Conservation (phyloP, 306 rosid genomes). For the Albizia julibrissin region DNA sequence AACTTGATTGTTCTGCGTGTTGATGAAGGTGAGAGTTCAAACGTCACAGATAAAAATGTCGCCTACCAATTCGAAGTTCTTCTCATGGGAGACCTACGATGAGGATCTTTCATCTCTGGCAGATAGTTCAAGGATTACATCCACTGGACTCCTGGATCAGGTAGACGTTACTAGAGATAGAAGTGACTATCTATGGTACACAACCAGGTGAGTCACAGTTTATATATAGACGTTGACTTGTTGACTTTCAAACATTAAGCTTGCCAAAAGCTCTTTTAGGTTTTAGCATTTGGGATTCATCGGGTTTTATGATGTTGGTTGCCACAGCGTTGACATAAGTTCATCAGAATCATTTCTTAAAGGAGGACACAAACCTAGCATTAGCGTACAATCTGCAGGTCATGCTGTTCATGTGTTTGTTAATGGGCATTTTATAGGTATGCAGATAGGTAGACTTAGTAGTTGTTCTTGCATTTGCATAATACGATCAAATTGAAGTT, state of each 20-base stretch:
- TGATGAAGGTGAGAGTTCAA: constrained; percentile 75
- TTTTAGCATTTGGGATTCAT: not conserved
- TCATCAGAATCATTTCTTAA: constrained; percentile 73
- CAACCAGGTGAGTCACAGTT: constrained; percentile 66
- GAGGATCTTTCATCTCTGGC: constrained; percentile 75
- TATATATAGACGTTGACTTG: not conserved
- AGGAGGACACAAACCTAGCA: constrained; percentile 69
- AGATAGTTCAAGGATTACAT: constrained; percentile 56
- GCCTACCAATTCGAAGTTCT: constrained; percentile 55
- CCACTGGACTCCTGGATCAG: constrained; percentile 82
- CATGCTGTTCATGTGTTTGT: constrained; percentile 87
- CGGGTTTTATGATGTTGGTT: constrained; percentile 24
- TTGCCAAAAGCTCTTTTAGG: not conserved
- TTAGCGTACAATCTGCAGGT: constrained; percentile 76
- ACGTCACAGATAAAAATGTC: constrained; percentile 64
- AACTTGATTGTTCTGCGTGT: constrained; percentile 32
- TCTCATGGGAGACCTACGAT: constrained; percentile 76
- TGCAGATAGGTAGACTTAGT: constrained; percentile 29
- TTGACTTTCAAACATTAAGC: constrained; percentile 4
- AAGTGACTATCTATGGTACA: constrained; percentile 95
- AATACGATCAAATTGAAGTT: constrained; percentile 14
- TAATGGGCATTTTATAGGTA: constrained; percentile 86
- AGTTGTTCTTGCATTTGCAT: constrained; percentile 1
- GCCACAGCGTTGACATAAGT: constrained; percentile 68
- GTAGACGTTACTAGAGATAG: constrained; percentile 74